Percentiles rank a stretch among this genome's conserved stretches.
These are phyloP conservation scores for Fusarium bactridioides DNA, from an alignment of 2,329 filamentous ascomycete species.

Conservation along the genomic window DNA sequence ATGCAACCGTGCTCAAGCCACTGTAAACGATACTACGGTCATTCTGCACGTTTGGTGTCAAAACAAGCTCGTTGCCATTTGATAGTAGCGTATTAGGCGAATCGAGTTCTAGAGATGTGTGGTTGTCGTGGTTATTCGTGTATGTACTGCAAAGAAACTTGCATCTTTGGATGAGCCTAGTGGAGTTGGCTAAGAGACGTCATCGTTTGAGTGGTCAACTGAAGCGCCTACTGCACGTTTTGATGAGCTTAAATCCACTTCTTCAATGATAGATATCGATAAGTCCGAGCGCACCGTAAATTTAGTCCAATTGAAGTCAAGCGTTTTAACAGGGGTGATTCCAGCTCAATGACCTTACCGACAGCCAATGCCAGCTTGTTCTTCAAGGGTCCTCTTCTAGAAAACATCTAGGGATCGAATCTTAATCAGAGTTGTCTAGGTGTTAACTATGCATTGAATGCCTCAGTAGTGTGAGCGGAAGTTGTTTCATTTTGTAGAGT, in stretches of 20 bases:
- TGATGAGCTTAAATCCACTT: slow-evolving; percentile 26
- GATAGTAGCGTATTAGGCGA: neutral
- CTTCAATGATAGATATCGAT: neutral
- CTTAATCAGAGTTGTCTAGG: neutral
- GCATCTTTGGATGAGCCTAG: neutral
- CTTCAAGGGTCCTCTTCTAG: neutral
- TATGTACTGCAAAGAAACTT: slow-evolving; percentile 1
- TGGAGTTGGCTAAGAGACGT: neutral
- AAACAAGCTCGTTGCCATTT: neutral
- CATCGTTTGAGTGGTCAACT: neutral
- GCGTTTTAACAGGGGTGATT: neutral
- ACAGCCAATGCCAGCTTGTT: neutral
- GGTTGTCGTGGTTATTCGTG: neutral
- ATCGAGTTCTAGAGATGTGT: neutral
- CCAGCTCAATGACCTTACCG: neutral
- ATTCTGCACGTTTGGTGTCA: neutral
- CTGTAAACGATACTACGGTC: neutral
- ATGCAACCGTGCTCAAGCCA: slow-evolving; percentile 8
- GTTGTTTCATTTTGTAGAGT: neutral
- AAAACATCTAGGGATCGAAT: neutral
- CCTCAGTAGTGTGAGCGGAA: neutral
- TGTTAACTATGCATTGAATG: neutral
- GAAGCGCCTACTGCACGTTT: slow-evolving; percentile 16
- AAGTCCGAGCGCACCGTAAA: neutral
- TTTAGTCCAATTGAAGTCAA: neutral